Evolutionary conservation across 2,329 filamentous ascomycete species (phyloP).

Genomic region (Diplocarpon mali): DNA sequence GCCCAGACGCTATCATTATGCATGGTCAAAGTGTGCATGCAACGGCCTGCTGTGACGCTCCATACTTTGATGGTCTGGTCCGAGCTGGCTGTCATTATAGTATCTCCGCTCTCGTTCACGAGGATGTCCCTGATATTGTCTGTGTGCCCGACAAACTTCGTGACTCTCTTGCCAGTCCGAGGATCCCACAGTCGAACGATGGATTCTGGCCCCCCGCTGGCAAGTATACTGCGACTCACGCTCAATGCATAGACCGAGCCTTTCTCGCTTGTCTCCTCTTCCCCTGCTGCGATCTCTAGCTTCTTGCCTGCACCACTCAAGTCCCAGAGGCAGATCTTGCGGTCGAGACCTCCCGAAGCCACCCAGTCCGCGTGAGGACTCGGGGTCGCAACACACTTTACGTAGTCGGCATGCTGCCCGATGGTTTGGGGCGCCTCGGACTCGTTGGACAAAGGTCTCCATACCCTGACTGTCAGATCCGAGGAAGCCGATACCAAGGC

Average conservation of each 20-base stretch:
- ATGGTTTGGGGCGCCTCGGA: constrained; percentile 64
- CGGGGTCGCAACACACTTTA: constrained; percentile 84
- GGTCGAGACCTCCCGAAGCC: constrained; percentile 84
- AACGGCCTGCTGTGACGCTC: constrained; percentile 89
- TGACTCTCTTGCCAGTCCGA: constrained; percentile 77
- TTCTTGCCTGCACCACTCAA: constrained; percentile 77
- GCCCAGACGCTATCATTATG: constrained; percentile 98
- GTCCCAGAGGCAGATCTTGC: constrained; percentile 90
- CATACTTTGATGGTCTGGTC: constrained; percentile 97
- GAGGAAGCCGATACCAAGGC: constrained; percentile 63
- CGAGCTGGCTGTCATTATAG: constrained; percentile 85
- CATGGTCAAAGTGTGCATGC: constrained; percentile 98
- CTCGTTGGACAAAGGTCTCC: constrained; percentile 62
- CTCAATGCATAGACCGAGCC: constrained; percentile 90
- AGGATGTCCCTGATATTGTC: constrained; percentile 89
- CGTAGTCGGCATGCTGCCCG: constrained; percentile 89
- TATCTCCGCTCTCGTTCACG: constrained; percentile 79
- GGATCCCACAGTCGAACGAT: constrained; percentile 89
- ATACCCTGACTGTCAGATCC: constrained; percentile 62
- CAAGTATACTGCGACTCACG: constrained; percentile 68
- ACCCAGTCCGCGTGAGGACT: constrained; percentile 67
- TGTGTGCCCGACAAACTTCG: constrained; percentile 93
- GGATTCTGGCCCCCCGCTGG: constrained; percentile 88
- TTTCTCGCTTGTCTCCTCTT: constrained; percentile 78
- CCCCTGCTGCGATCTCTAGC: constrained; percentile 73